These are phyloP conservation scores for Cenchrus americanus DNA, from an alignment of 176 grass and related monocot species.

Conservation along the genomic window DNA sequence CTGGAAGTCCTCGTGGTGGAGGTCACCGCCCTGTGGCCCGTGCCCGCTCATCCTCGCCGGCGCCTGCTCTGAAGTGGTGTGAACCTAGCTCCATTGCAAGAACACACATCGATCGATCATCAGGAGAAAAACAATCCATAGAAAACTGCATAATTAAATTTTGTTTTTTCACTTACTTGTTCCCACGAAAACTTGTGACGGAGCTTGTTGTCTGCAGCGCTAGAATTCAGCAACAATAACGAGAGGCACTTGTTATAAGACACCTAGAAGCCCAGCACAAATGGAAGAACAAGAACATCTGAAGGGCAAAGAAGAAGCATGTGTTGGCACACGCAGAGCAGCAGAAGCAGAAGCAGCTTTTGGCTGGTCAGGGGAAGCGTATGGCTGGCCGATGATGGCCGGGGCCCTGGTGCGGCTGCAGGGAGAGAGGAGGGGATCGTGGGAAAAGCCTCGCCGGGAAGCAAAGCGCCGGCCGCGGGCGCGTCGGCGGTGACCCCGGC, in stretches of 20 bases:
- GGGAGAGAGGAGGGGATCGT: neutral
- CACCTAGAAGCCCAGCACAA: neutral
- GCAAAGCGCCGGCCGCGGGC: slow-evolving; percentile 56
- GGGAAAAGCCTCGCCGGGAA: slow-evolving; percentile 52
- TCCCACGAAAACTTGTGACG: neutral
- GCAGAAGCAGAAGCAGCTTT: neutral
- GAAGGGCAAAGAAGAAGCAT: slow-evolving; percentile 7
- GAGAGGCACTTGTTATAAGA: slow-evolving; percentile 24
- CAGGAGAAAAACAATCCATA: neutral
- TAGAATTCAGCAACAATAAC: neutral
- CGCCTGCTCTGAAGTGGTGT: neutral
- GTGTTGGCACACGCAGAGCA: neutral
- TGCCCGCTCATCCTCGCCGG: neutral
- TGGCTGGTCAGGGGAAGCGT: neutral
- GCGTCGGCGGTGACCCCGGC: slow-evolving; percentile 46
- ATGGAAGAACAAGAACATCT: slow-evolving; percentile 6
- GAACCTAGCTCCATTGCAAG: neutral
- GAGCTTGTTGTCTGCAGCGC: neutral
- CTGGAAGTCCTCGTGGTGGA: slow-evolving; percentile 83
- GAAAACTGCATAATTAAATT: neutral
- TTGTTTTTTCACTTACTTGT: neutral
- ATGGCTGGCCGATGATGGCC: neutral
- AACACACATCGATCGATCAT: neutral
- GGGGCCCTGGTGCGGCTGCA: neutral
- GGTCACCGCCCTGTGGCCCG: slow-evolving; percentile 23